Conservation (phyloP, 202 grass and related monocot species). For the Musa balbisiana region DNA sequence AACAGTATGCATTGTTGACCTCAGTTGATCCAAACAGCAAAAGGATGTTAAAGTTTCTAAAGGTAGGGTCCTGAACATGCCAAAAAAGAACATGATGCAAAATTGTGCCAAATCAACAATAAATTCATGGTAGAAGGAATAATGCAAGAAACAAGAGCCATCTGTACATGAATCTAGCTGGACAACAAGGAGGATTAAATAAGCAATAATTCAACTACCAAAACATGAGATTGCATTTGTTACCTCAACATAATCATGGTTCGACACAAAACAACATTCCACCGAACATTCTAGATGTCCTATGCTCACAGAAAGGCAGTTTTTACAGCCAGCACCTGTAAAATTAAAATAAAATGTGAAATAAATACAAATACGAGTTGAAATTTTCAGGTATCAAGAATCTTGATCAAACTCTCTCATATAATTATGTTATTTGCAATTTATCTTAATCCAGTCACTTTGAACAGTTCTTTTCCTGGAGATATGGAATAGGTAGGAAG, state of each 20-base stretch:
- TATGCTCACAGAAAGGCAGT: slow-evolving; percentile 65
- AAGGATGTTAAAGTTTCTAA: too few relatives aligned
- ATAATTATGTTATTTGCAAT: neutral
- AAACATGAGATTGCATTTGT: neutral
- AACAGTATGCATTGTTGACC: too few relatives aligned
- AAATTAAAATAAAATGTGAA: slow-evolving; percentile 24
- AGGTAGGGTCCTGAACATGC: too few relatives aligned
- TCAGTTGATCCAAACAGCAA: too few relatives aligned
- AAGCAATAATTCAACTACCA: neutral
- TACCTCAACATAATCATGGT: slow-evolving; percentile 91
- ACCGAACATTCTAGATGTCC: slow-evolving; percentile 57
- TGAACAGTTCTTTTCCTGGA: neutral
- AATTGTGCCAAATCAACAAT: too few relatives aligned
- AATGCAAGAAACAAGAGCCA: too few relatives aligned
- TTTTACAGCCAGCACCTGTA: slow-evolving; percentile 64
- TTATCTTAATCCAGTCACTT: neutral
- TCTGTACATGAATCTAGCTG: too few relatives aligned
- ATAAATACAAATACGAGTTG: neutral
- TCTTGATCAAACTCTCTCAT: neutral
- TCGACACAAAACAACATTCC: slow-evolving; percentile 73
- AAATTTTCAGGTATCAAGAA: neutral
- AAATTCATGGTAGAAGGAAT: too few relatives aligned
- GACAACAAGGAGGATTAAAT: neutral
- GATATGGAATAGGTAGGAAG: neutral
- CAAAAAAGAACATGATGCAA: too few relatives aligned